Base-by-base conservation (phyloP, 2,329 filamentous ascomycete species). In the Ceratocystis cubensis region DNA sequence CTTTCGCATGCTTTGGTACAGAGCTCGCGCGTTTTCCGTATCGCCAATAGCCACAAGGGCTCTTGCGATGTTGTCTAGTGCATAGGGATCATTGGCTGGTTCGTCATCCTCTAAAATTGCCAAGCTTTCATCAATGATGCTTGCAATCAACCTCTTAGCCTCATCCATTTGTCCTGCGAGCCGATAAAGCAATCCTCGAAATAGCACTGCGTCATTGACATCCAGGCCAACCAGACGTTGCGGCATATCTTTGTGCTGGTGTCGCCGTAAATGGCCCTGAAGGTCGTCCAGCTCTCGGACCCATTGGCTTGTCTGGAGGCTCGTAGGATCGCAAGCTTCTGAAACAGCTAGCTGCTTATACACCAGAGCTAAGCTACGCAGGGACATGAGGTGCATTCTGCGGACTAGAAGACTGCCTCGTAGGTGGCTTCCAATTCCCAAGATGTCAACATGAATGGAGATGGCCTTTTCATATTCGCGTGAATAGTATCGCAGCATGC, bases 171-270 rank as follows among this genome's bases (percentile, higher is more conserved):
- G 69, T 2, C 73, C 73, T 0, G 72, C 69, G 1, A 76, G 72
- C 0, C 75, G 74, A 68, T 76, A 75, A 65, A 78, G 73, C 15
- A 76, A 71, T 0, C 75, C 73, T 10, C 77, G 72, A 68, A 76
- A 78, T 25, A 78, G 74, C 17, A 75, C 73, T 0, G 77, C 77
- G 1, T 74, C 74, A 63, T 78, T 78, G 68, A 77, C 73, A 44
- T 78, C 76, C 0, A 76, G 76, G 0, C 77, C 77, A 0, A 75
- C 73, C 70, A 78, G 76, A 66, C 74, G 72, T 22, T 75, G 70
- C 2, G 76, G 77, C 69, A 78, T 75, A 25, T 78, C 73, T 2
- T 72, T 71, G 64, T 76, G 76, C 63, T 76, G 75, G 22, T 78
- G 75, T 30, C 72, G 71, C 65, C 72, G 72, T 63, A 78, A 75